Evolutionary conservation across 1,284 basidiomycete genomes (phyloP).

Genomic region (Cryptococcus sp.): DNA sequence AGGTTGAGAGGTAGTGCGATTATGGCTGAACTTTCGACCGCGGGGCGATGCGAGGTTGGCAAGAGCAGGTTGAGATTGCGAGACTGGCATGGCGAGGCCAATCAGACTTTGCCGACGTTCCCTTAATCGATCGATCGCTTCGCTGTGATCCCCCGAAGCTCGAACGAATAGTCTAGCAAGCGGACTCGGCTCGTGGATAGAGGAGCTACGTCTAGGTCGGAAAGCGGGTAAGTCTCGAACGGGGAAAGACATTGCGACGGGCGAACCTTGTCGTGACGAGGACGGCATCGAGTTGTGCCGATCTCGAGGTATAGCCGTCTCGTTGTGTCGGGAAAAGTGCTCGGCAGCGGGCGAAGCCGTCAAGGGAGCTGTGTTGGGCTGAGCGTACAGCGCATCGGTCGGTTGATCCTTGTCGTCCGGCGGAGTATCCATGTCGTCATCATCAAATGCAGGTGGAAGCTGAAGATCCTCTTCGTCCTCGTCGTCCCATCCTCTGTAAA

Average conservation of each 20-base stretch:
- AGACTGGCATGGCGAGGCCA: conserved; percentile 10
- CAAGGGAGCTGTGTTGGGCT: background rate
- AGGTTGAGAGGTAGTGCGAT: background rate
- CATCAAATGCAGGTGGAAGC: conserved; percentile 17
- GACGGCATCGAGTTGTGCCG: conserved; percentile 2
- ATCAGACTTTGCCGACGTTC: conserved; percentile 15
- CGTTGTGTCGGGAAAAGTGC: background rate
- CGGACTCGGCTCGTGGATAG: conserved; percentile 41
- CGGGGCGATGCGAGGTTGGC: conserved; percentile 14
- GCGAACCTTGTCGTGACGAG: background rate
- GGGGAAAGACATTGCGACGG: conserved; percentile 4
- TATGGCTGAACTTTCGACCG: background rate
- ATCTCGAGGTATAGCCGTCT: background rate
- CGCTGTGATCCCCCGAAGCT: conserved; percentile 7
- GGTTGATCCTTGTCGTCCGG: background rate
- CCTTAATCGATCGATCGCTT: conserved; percentile 9
- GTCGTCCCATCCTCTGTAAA: conserved; percentile 45
- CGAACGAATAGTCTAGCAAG: conserved; percentile 43
- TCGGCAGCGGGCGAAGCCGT: background rate
- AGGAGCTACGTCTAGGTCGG: conserved; percentile 29
- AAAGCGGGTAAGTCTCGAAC: conserved; percentile 1
- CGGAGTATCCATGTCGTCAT: conserved; percentile 14
- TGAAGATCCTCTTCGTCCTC: conserved; percentile 47
- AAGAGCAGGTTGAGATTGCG: conserved; percentile 16
- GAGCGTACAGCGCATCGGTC: background rate